Conservation (phyloP, 345 rosid species). For the Cochlearia excelsa region DNA sequence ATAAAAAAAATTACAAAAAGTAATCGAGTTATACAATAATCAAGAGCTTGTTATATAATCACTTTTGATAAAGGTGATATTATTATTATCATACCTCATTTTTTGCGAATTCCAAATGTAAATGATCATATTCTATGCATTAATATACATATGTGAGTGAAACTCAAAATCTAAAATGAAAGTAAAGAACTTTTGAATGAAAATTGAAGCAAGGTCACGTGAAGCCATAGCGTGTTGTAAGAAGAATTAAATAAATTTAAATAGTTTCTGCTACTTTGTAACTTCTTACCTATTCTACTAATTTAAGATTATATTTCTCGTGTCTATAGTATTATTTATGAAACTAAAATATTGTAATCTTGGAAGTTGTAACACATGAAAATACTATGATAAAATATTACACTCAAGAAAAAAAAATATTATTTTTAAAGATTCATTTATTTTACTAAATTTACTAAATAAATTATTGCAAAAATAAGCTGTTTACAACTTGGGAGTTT, state of each 20-base stretch:
- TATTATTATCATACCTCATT: too few relatives aligned
- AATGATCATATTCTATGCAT: too few relatives aligned
- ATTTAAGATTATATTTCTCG: slow-evolving; percentile 5
- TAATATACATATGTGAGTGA: neutral
- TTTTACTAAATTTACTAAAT: neutral
- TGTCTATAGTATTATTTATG: neutral
- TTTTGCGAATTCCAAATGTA: too few relatives aligned
- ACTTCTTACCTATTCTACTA: neutral
- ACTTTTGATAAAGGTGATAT: too few relatives aligned
- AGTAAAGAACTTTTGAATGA: neutral
- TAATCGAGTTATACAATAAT: neutral
- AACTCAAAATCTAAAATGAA: slow-evolving; percentile 1
- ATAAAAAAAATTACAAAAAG: neutral
- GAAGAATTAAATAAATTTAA: neutral
- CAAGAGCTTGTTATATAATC: too few relatives aligned
- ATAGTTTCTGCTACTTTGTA: neutral
- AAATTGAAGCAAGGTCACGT: slow-evolving; percentile 22
- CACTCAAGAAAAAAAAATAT: too few relatives aligned
- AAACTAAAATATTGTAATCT: slow-evolving; percentile 5
- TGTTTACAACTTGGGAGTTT: slow-evolving; percentile 26
- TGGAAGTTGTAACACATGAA: slow-evolving; percentile 19
- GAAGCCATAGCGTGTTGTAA: slow-evolving; percentile 18
- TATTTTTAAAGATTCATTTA: neutral
- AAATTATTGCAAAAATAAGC: slow-evolving; percentile 12
- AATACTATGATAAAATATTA: too few relatives aligned